These are phyloP conservation scores for Syzygium aromaticum DNA, from an alignment of 345 rosid species.

Conservation along the genomic window DNA sequence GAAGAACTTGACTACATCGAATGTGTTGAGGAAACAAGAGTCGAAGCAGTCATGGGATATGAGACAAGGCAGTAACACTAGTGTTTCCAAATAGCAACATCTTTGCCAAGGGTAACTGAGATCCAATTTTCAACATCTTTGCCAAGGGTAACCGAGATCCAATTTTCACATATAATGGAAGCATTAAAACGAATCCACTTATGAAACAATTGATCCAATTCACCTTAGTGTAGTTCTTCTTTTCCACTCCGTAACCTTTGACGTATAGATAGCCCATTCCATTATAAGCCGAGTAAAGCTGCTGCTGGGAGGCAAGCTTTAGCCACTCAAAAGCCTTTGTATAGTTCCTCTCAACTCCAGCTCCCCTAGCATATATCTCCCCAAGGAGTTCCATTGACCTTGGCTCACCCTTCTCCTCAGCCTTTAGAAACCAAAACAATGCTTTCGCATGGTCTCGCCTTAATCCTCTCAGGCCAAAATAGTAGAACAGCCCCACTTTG, in stretches of 20 bases:
- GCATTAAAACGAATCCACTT: neutral
- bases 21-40: neutral
- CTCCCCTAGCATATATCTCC: constrained; percentile 96
- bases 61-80: neutral
- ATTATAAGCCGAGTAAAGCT: constrained; percentile 82
- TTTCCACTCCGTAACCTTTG: constrained; percentile 94
- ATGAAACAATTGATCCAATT: constrained; percentile 1
- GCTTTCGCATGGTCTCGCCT: constrained; percentile 89
- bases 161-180: neutral
- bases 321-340: constrained; percentile 94
- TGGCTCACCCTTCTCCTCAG: constrained; percentile 88
- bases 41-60: neutral
- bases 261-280: constrained; percentile 95
- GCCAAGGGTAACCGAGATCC: neutral
- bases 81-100: neutral
- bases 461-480: constrained; percentile 94
- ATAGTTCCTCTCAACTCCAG: constrained; percentile 95
- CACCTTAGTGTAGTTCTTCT: constrained; percentile 91
- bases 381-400: constrained; percentile 96
- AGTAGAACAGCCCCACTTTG: constrained; percentile 80
- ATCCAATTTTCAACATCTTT: neutral
- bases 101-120: neutral
- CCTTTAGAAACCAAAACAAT: constrained; percentile 76
- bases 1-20: neutral
- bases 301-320: constrained; percentile 70